Conservation (phyloP, 257 asterid genomes). For the Fraxinus excelsior region DNA sequence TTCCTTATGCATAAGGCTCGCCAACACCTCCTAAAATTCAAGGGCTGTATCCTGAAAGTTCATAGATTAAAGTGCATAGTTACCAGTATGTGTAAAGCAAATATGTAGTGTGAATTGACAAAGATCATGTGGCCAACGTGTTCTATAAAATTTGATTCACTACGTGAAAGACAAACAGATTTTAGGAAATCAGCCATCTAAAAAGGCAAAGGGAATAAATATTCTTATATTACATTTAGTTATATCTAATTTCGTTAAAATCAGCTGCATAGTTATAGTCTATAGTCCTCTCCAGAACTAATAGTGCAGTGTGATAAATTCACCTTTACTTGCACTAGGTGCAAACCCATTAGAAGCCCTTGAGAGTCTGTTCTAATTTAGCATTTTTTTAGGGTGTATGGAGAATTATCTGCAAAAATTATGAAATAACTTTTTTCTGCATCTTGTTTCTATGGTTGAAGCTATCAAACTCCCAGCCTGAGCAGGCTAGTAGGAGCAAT, state of each 20-base stretch:
- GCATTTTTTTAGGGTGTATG: not conserved
- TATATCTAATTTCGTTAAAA: not conserved
- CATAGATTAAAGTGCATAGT: not conserved
- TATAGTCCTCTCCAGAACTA: not conserved
- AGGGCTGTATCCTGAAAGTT: not conserved
- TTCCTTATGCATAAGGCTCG: not conserved
- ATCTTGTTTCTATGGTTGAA: constrained; percentile 29
- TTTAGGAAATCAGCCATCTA: not conserved
- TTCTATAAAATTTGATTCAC: not conserved
- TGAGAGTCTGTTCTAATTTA: not conserved
- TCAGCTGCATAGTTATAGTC: not conserved
- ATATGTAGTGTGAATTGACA: not conserved
- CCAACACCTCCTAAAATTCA: not conserved
- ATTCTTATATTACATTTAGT: not conserved
- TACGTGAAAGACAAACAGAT: not conserved
- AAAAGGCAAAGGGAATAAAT: not conserved
- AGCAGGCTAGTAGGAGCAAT: constrained; percentile 42
- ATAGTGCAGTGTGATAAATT: not conserved
- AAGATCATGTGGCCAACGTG: not conserved
- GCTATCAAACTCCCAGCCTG: constrained; percentile 51
- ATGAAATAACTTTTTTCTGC: constrained; percentile 17
- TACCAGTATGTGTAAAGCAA: not conserved
- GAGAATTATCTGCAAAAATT: not conserved
- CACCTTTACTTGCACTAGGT: not conserved
- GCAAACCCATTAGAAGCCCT: not conserved